Evolutionary conservation across 169 alveolate genomes (phyloP), one percentile per base, ranked within the genome.

Genomic region (Cryptosporidium baileyi): DNA sequence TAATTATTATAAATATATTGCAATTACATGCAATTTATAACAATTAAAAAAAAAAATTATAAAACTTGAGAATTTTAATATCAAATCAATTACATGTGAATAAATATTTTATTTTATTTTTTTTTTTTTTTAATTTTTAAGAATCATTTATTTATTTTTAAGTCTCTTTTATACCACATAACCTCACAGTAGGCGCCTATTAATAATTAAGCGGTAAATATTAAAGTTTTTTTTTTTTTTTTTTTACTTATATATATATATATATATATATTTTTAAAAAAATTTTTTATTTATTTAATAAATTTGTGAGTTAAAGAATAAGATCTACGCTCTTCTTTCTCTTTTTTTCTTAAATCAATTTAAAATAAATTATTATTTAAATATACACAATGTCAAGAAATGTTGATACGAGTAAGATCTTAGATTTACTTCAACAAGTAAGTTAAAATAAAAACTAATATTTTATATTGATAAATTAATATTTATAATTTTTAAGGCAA

Each of bases 361-460:
- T 47, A 4, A 47, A 47, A n/a, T n/a, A n/a, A 47, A 47, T 4
- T 1, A 47, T n/a, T 47, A 47, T 0, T n/a, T 47, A 47, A 4
- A 47, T 57, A 57, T 34, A 17, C 28, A 28, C 4, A 47, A 47
- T 47, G 59, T 4, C 19, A 47, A 54, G 44, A 40, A 38, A 32
- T 17, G 67, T 74, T n/a, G 85, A 74, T 34, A 54, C 85, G n/a
- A 54, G 54, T 40, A 54, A 51, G 22, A 52, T 74, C 7, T 28
- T 74, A 7, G 38, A 9, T 54, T 51, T 74, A 19, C 19, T 74
- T 8, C 65, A 74, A 8, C 85, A 74, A 60, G 85, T 74, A 74
- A 19, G 85, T 54, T 54, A 6, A 24, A 57, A 1, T 17, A 30
- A 3, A 57, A 3, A 11, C 8, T 8, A 13, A 41, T 13, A n/a